Percentiles rank a stretch among this genome's conserved stretches.
Evolutionary conservation across 495 filamentous ascomycete species (phyloP).

Genomic region (Pyronema omphalodes): DNA sequence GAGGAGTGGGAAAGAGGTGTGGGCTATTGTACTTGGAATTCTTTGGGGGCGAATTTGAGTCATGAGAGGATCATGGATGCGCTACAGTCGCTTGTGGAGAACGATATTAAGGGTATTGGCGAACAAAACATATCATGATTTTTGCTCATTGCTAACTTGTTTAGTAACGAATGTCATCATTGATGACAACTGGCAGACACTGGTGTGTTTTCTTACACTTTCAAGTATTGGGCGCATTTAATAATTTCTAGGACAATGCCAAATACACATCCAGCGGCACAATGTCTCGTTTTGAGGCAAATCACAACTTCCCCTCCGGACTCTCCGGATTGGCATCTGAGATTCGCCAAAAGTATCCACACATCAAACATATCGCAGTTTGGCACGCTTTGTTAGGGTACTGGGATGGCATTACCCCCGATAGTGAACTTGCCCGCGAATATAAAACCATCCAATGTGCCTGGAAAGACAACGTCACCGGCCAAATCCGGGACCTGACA

Average conservation of each 20-base stretch:
- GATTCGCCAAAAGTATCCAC: slow-evolving; percentile 51
- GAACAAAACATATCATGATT: too few relatives aligned
- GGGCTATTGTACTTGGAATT: slow-evolving; percentile 77
- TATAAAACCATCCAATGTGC: slow-evolving; percentile 29
- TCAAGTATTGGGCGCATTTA: too few relatives aligned
- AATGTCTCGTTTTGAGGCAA: slow-evolving; percentile 53
- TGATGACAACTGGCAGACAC: slow-evolving; percentile 90
- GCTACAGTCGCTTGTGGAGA: slow-evolving; percentile 46
- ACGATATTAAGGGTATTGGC: slow-evolving; percentile 34
- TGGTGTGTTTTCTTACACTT: slow-evolving; percentile 20
- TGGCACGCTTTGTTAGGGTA: slow-evolving; percentile 96
- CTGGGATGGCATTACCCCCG: slow-evolving; percentile 58
- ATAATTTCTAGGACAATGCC: too few relatives aligned
- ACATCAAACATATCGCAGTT: slow-evolving; percentile 69
- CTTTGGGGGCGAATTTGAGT: slow-evolving; percentile 59
- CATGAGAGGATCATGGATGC: slow-evolving; percentile 63
- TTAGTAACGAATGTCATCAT: slow-evolving; percentile 67
- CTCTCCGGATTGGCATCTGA: slow-evolving; percentile 45
- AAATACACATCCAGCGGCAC: slow-evolving; percentile 4
- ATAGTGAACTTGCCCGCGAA: slow-evolving; percentile 60
- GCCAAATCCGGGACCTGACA: slow-evolving; percentile 25
- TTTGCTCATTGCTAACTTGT: too few relatives aligned
- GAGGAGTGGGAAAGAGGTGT: slow-evolving; percentile 60
- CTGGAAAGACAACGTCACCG: slow-evolving; percentile 30
- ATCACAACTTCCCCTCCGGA: slow-evolving; percentile 63